Evolutionary conservation across 2,329 filamentous ascomycete species (phyloP).

Genomic region (Xylaria sp.): DNA sequence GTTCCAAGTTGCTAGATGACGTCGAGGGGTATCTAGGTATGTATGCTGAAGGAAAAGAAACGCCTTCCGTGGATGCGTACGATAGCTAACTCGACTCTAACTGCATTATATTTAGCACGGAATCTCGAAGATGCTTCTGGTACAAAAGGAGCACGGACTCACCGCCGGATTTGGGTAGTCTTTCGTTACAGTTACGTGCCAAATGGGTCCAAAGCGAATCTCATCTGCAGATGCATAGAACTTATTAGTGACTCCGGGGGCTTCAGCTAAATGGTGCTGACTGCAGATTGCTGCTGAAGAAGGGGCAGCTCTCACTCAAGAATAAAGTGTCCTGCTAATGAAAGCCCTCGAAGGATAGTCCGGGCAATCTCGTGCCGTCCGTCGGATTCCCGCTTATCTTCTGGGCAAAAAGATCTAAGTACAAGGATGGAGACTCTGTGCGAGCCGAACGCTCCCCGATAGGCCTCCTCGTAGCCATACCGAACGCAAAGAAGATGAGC

Average conservation of each 20-base stretch:
- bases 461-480: conserved; percentile 8
- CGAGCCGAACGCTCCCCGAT: conserved; percentile 10
- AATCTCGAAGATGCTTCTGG: background rate
- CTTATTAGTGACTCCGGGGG: background rate
- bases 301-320: background rate
- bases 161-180: background rate
- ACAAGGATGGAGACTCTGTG: conserved; percentile 1
- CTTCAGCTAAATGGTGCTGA: background rate
- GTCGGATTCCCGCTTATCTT: background rate
- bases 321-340: background rate
- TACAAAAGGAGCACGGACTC: background rate
- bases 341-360: background rate
- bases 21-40: background rate
- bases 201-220: background rate
- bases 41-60: background rate
- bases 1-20: background rate
- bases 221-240: background rate
- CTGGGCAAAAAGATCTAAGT: conserved; percentile 1
- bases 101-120: background rate
- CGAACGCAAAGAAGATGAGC: background rate
- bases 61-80: background rate
- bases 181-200: background rate
- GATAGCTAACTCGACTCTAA: background rate
- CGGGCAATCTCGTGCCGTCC: background rate
- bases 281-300: background rate